Conservation (phyloP, 495 filamentous ascomycete species). For the Cenococcum geophilum region DNA sequence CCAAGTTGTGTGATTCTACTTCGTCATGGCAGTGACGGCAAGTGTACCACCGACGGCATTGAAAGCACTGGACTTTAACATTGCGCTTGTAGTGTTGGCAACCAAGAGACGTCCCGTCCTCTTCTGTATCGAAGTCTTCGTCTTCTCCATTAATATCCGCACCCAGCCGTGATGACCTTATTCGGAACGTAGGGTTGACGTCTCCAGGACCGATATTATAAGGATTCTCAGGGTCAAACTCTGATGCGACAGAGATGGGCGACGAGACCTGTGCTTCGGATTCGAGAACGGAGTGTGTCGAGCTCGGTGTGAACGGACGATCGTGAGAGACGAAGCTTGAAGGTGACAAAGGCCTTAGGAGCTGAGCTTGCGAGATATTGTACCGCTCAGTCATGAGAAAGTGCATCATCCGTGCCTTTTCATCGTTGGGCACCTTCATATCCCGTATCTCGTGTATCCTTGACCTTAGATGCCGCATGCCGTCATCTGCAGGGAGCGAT, state of each 20-base stretch:
- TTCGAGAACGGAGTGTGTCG: conserved; percentile 21
- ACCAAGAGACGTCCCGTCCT: conserved; percentile 50
- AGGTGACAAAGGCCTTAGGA: conserved; percentile 20
- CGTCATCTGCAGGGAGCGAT: conserved; percentile 82
- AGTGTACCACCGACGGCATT: conserved; percentile 87
- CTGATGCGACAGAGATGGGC: conserved; percentile 34
- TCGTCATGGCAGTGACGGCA: conserved; percentile 94
- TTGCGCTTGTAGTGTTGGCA: conserved; percentile 93
- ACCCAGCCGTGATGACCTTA: conserved; percentile 32
- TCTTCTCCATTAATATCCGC: conserved; percentile 44
- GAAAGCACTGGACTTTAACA: conserved; percentile 87
- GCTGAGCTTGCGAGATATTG: conserved; percentile 4
- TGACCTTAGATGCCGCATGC: conserved; percentile 68
- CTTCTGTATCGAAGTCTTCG: conserved; percentile 30
- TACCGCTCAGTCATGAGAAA: conserved; percentile 76
- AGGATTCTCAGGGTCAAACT: conserved; percentile 42
- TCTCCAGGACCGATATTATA: conserved; percentile 70
- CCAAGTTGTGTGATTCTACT: conserved; percentile 72
- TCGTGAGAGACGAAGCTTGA: conserved; percentile 28
- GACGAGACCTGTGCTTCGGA: conserved; percentile 24
- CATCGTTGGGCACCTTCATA: conserved; percentile 54
- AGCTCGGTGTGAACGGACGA: conserved; percentile 31
- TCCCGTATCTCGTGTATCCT: conserved; percentile 73
- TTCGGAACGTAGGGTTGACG: conserved; percentile 61
- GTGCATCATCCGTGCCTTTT: conserved; percentile 83